Conservation (phyloP, 805 yeast species). For the Yamadazyma philogaea region DNA sequence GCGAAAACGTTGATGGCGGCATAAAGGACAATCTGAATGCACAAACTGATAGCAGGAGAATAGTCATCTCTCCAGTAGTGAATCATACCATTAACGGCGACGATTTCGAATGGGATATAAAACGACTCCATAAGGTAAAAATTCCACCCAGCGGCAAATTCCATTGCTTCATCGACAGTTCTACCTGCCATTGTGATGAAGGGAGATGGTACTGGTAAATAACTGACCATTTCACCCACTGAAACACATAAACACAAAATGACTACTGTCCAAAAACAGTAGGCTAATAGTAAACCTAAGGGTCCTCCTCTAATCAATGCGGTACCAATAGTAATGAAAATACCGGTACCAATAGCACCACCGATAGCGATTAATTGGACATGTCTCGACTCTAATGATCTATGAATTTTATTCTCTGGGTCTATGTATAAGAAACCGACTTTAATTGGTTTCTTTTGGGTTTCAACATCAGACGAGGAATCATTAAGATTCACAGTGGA, state of each 20-base stretch:
- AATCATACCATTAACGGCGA: conserved; percentile 51
- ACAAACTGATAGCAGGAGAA: conserved; percentile 46
- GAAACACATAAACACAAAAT: conserved; percentile 35
- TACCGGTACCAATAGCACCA: conserved; percentile 20
- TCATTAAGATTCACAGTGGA: neutral
- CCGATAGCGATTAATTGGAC: conserved; percentile 20
- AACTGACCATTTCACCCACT: conserved; percentile 41
- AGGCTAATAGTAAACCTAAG: conserved; percentile 31
- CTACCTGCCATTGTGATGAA: conserved; percentile 38
- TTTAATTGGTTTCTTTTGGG: neutral
- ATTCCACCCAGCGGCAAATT: conserved; percentile 39
- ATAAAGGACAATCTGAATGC: conserved; percentile 40
- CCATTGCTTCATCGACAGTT: conserved; percentile 36
- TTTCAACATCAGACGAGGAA: neutral
- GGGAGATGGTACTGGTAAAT: conserved; percentile 36
- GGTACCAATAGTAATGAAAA: conserved; percentile 15
- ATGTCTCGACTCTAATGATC: conserved; percentile 13
- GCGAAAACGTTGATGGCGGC: conserved; percentile 44
- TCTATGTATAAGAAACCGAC: conserved; percentile 1
- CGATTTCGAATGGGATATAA: conserved; percentile 47
- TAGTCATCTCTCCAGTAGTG: conserved; percentile 52
- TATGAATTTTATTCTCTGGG: conserved; percentile 13
- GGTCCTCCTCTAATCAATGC: conserved; percentile 33
- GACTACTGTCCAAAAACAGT: conserved; percentile 32
- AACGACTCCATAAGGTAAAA: conserved; percentile 22